Percentiles rank a stretch among this genome's conserved stretches.
Conservation (phyloP, 768 basidiomycete species). For the Termitomyces sp. region DNA sequence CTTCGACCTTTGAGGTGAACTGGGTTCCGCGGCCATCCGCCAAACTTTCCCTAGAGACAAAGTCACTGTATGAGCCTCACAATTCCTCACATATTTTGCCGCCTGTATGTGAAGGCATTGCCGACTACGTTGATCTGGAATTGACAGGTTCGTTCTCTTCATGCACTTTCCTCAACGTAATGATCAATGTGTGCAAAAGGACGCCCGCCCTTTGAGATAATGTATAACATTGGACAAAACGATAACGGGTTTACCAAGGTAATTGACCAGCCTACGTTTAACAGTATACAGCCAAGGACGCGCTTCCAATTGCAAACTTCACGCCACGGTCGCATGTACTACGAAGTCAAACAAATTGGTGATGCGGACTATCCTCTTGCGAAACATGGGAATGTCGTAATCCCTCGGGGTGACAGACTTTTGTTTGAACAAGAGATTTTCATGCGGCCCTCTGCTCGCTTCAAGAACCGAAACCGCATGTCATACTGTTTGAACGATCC, state of each 20-base stretch:
- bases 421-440: constrained; percentile 85
- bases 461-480: constrained; percentile 59
- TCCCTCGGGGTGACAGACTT: constrained; percentile 63
- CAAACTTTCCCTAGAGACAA: constrained; percentile 52
- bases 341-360: constrained; percentile 85
- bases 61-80: constrained; percentile 48
- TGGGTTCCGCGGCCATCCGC: constrained; percentile 81
- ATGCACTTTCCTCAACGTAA: background rate
- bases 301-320: constrained; percentile 80
- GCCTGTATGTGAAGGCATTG: constrained; percentile 77
- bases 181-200: constrained; percentile 36
- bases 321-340: constrained; percentile 75
- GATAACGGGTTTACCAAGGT: constrained; percentile 66
- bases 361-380: constrained; percentile 81
- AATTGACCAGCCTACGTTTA: constrained; percentile 74
- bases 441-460: constrained; percentile 73
- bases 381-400: constrained; percentile 53
- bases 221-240: constrained; percentile 78
- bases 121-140: constrained; percentile 80
- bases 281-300: constrained; percentile 75
- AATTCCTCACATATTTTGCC: constrained; percentile 74
- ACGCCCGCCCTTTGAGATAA: constrained; percentile 89
- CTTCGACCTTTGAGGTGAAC: constrained; percentile 62
- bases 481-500: constrained; percentile 73
- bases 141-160: constrained; percentile 49